Conservation (phyloP, 208 protist genomes). For the Vickermania spadyakhi region DNA sequence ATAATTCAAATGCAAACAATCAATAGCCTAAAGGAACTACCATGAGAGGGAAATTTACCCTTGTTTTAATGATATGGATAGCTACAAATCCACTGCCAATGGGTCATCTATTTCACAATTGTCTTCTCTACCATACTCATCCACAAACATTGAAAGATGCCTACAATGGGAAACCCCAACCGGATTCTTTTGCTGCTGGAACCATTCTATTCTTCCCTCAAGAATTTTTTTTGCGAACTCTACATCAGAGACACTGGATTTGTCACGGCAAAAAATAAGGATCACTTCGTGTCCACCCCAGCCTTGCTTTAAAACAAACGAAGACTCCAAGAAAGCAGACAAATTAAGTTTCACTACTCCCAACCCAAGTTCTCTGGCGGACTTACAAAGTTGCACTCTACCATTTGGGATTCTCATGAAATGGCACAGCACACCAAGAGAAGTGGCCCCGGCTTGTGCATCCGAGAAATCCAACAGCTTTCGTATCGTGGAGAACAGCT, state of each 20-base stretch:
- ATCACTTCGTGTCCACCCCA: slow-evolving; percentile 37
- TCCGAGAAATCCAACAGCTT: too few relatives aligned
- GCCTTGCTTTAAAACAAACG: slow-evolving; percentile 11
- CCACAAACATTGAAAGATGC: neutral
- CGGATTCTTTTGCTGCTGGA: neutral
- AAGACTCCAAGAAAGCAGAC: slow-evolving; percentile 14
- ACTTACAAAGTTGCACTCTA: slow-evolving; percentile 14
- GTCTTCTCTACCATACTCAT: neutral
- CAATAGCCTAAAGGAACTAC: too few relatives aligned
- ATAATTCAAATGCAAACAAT: too few relatives aligned
- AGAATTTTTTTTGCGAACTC: neutral
- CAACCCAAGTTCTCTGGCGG: slow-evolving; percentile 22
- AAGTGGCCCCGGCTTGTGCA: too few relatives aligned
- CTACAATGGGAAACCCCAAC: neutral
- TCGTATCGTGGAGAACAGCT: slow-evolving; percentile 22
- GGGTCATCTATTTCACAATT: neutral
- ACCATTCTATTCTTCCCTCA: neutral
- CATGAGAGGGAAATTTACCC: too few relatives aligned
- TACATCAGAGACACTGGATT: neutral
- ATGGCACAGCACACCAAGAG: slow-evolving; percentile 31
- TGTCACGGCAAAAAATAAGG: slow-evolving; percentile 10
- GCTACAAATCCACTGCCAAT: neutral
- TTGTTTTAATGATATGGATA: too few relatives aligned
- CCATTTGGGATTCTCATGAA: slow-evolving; percentile 56
- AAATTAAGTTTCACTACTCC: slow-evolving; percentile 26